Base-by-base conservation (phyloP, 192 early-diverging fungal genomes). In the Anaeromyces robustus region DNA sequence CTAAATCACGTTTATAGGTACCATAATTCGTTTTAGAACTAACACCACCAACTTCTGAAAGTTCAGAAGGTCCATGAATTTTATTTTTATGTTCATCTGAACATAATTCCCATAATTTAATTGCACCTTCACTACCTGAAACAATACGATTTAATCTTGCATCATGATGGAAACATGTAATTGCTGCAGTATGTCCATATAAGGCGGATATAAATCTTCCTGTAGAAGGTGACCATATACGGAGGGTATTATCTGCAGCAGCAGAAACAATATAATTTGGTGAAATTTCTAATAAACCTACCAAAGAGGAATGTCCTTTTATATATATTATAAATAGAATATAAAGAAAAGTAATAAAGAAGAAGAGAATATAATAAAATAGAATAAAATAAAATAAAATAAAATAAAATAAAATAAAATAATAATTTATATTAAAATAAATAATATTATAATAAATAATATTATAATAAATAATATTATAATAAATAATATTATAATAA, bases 161-260 rank as follows among this genome's bases (percentile, higher is more conserved):
- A 83, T 99, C 98, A 84, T 97, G 95, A 84, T 99, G 97, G 87
- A 99, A 97, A 82, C 97, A 98, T 4, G 98, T 99, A 77, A 99
- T 99, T 14, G 98, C 96, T 31, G 89, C 94, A 32, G 83, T 83
- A 83, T 95, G 96, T n/a, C 88, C 96, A 43, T 88, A 92, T 80
- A 92, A 89, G 77, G 82, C 86, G 4, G 89, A 89, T 86, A 88
- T 91, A 89, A 83, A 94, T 80, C 12, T 85, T 80, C 80, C 91
- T 83, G 81, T 94, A 81, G 77, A 89, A 83, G 81, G 95, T 85
- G 78, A 90, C 98, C 98, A 99, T 32, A 98, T 92, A 9, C 98
- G 90, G 43, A 99, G 90, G 26, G 94, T 95, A 14, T 94, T 89
- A 82, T 99, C 98, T 16, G 96, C 98, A 59, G 96, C 97, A 2